Base-by-base conservation (phyloP, 495 filamentous ascomycete species). In the Aspergillus avenaceus region DNA sequence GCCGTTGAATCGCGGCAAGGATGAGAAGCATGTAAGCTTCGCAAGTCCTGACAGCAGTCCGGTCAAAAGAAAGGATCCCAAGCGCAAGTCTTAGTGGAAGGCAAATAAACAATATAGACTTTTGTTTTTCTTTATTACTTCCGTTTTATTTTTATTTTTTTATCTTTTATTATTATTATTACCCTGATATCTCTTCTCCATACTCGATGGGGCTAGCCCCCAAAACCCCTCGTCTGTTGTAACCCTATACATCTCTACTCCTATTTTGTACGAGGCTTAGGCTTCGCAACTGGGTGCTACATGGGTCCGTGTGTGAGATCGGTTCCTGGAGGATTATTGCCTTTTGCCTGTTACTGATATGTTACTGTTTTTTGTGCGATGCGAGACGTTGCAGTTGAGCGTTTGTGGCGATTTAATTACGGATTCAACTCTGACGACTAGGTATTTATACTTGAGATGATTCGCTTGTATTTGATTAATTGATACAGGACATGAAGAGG, bases 11-110 rank as follows among this genome's bases (percentile, higher is more conserved):
- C 56, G 62, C 12, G 58, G 62, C 46, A 63, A 66, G 21, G 70
- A 73, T 13, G 71, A 76, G 40, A 67, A 72, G 38, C 78, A 69
- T 18, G 71, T 78, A 32, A 74, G 64, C 43, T 77, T 78, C 54
- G 71, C 70, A 12, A 77, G 63, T 53, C 70, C 76, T 3, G 61
- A 64, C 28, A 51, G 50, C 23, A 63, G 63, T 29, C 50, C 67
- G 9, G 48, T 54, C 37, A 62, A 67, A 41, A 43, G 46, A 21
- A 64, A 59, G 49, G 52, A 62, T 11, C 40, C 41, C 46, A 50
- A 54, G 25, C 60, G 44, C 5, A 63, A 64, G 45, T 49, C 57
- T n/a, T 26, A 38, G 37, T 41, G 50, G 41, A 28, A 27, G 50
- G 51, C 47, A 36, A n/a, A 54, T 54, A 53, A 45, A 56, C 22